Evolutionary conservation across 225 moss, liverwort and hornwort species (phyloP).

Genomic region (Anthoceros angustus): DNA sequence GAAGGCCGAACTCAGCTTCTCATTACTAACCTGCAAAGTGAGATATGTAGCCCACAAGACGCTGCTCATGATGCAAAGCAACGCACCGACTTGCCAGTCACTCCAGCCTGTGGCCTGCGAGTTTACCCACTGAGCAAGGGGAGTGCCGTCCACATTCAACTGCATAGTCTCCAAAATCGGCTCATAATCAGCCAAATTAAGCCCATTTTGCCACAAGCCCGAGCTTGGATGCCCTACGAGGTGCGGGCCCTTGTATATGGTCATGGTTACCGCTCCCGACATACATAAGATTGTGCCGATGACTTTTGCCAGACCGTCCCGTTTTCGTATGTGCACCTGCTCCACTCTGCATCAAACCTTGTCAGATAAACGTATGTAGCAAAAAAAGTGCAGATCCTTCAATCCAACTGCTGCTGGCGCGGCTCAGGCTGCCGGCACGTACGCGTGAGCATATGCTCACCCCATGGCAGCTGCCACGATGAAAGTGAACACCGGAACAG

Average conservation of each 20-base stretch:
- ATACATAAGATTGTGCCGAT: not conserved
- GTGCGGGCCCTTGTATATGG: not conserved
- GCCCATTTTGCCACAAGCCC: not conserved
- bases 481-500: not conserved
- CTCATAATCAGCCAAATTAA: too few species aligned
- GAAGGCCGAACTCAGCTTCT: too few species aligned
- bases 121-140: not conserved
- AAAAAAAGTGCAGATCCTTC: not conserved
- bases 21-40: not conserved
- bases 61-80: not conserved
- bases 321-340: not conserved
- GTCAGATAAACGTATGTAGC: not conserved
- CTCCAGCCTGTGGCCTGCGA: not conserved
- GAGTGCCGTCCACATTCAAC: not conserved
- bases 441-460: not conserved
- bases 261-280: not conserved
- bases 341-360: not conserved
- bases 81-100: not conserved
- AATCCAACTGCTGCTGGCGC: not conserved
- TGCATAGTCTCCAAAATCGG: not conserved
- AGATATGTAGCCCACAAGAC: not conserved
- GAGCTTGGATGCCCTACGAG: not conserved
- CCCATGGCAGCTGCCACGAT: not conserved
- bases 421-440: not conserved
- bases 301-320: not conserved